Evolutionary conservation across 148 eudicot species (phyloP).

Genomic region (Silene conica): DNA sequence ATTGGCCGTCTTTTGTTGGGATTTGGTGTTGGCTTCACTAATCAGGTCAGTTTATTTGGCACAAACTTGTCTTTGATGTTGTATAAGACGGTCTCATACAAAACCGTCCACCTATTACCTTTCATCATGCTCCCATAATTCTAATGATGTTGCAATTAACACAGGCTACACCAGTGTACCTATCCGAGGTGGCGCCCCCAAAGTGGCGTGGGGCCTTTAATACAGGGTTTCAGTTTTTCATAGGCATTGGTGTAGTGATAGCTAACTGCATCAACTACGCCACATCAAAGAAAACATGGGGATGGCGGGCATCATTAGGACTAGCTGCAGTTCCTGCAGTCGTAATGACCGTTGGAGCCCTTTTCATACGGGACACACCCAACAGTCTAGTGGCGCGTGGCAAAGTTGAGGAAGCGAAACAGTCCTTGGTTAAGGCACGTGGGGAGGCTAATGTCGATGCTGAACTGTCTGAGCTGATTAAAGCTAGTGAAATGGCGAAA

Average conservation of each 20-base stretch:
- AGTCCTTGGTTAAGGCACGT: slow-evolving; percentile 29
- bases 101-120: too few relatives aligned
- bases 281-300: slow-evolving; percentile 19
- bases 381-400: slow-evolving; percentile 42
- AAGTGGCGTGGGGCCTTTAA: slow-evolving; percentile 48
- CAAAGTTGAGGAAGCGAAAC: slow-evolving; percentile 27
- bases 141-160: too few relatives aligned
- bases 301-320: slow-evolving; percentile 49
- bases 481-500: slow-evolving; percentile 27
- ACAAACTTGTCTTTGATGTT: too few relatives aligned
- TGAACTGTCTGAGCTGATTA: slow-evolving; percentile 34
- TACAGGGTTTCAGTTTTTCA: slow-evolving; percentile 43
- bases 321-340: slow-evolving; percentile 36
- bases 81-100: too few relatives aligned
- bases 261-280: slow-evolving; percentile 38
- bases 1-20: slow-evolving; percentile 56
- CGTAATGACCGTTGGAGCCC: slow-evolving; percentile 36
- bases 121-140: too few relatives aligned
- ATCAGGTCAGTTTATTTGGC: too few relatives aligned
- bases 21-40: slow-evolving; percentile 57
- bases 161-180: slow-evolving; percentile 42
- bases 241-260: slow-evolving; percentile 33
- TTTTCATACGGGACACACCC: slow-evolving; percentile 44
- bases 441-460: slow-evolving; percentile 31
- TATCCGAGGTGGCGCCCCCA: slow-evolving; percentile 48